Conservation (phyloP, 176 grass and related monocot species). For the Panicum miliaceum region DNA sequence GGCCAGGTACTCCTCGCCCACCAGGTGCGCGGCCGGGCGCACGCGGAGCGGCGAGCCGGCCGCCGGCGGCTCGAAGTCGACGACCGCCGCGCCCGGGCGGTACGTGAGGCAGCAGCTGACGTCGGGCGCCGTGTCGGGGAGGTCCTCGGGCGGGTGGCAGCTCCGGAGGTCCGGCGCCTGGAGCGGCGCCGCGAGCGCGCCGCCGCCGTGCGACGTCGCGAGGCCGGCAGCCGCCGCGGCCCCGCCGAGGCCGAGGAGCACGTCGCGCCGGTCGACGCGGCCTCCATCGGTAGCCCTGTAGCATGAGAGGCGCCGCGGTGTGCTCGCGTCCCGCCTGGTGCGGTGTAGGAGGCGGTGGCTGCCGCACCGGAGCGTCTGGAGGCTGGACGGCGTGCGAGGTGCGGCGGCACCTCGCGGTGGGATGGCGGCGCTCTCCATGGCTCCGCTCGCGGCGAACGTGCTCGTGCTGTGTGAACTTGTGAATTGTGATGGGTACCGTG, state of each 20-base stretch:
- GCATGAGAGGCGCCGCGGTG: neutral
- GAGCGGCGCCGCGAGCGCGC: conserved; percentile 52
- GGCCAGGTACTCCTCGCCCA: conserved; percentile 45
- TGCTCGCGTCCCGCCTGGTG: neutral
- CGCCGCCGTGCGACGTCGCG: neutral
- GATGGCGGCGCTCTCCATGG: neutral
- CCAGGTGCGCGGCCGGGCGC: conserved; percentile 69
- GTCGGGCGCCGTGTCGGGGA: conserved; percentile 10
- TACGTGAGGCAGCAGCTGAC: conserved; percentile 60
- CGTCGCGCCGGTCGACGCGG: conserved; percentile 55
- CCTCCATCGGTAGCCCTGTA: neutral
- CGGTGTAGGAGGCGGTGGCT: no score
- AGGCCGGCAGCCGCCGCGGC: conserved; percentile 44
- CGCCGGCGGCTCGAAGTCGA: conserved; percentile 60
- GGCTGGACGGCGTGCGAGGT: neutral
- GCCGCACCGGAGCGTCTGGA: neutral
- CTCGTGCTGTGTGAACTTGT: neutral
- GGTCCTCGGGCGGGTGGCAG: conserved; percentile 39
- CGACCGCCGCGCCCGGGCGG: neutral
- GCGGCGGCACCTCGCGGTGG: neutral
- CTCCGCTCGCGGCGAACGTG: neutral
- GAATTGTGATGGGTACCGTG: neutral
- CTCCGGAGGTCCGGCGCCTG: conserved; percentile 53
- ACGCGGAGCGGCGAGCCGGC: conserved; percentile 49
- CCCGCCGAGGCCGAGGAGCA: conserved; percentile 61